phyloP scores from a whole-genome alignment of 371 early-diverging fungal genomes.

The Gilbertella persicaria region DNA sequence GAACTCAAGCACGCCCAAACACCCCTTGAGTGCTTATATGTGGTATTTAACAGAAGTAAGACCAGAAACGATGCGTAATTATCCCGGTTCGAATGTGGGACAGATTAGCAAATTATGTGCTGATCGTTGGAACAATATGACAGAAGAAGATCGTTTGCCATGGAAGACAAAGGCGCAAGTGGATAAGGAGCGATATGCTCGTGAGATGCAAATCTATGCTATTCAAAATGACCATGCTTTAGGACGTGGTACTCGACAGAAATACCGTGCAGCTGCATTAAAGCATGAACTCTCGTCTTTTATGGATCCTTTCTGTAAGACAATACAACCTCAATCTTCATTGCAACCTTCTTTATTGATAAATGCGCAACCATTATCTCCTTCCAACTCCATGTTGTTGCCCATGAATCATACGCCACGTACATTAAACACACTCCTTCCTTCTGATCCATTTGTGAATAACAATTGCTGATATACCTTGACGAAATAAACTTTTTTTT shows the following conservation, averaged over 20 bases:
- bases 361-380: not conserved
- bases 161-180: slow-evolving; percentile 66
- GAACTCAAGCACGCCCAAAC: slow-evolving; percentile 73
- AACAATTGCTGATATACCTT: not conserved
- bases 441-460: no score
- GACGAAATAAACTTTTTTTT: slow-evolving; percentile 5
- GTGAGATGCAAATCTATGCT: slow-evolving; percentile 70
- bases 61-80: slow-evolving; percentile 59
- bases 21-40: slow-evolving; percentile 79
- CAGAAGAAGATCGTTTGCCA: slow-evolving; percentile 56
- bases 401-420: no score
- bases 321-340: not conserved
- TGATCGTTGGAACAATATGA: slow-evolving; percentile 67
- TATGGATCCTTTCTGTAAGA: not conserved
- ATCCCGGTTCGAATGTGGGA: slow-evolving; percentile 72
- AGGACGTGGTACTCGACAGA: slow-evolving; percentile 51
- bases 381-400: not conserved
- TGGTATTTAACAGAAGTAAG: slow-evolving; percentile 71
- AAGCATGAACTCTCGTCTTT: not conserved
- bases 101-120: slow-evolving; percentile 73
- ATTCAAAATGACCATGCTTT: slow-evolving; percentile 44
- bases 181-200: slow-evolving; percentile 77
- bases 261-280: slow-evolving; percentile 32
- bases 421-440: no score
- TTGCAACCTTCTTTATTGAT: not conserved